Conservation (phyloP, 345 rosid genomes). For the Rhizophora mangle region DNA sequence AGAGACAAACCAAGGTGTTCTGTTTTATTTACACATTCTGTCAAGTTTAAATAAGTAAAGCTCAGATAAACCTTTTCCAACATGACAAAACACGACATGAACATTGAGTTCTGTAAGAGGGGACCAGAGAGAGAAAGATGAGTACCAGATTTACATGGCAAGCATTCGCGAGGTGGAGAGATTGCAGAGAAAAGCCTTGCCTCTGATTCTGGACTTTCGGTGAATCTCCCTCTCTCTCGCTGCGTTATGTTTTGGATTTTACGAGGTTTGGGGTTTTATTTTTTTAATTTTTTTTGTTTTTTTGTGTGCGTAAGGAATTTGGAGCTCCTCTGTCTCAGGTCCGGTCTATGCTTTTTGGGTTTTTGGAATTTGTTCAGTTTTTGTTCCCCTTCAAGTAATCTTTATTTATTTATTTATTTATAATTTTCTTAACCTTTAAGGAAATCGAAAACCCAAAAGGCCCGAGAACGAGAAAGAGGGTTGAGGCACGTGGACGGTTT, state of each 20-base stretch:
- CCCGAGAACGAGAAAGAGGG: constrained; percentile 2
- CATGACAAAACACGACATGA: not conserved
- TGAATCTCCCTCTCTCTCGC: constrained; percentile 15
- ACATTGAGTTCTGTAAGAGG: not conserved
- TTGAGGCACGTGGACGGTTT: constrained; percentile 34
- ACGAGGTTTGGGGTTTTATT: not conserved
- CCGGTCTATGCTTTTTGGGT: not conserved
- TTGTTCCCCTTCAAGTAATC: not conserved
- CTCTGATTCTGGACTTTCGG: constrained; percentile 22
- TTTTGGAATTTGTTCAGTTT: not conserved
- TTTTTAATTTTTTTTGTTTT: not conserved
- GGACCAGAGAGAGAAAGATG: not conserved
- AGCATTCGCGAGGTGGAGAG: not conserved
- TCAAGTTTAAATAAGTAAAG: not conserved
- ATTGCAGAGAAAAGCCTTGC: not conserved
- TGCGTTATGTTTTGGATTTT: not conserved
- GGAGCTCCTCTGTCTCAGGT: too few species aligned
- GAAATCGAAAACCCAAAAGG: not conserved
- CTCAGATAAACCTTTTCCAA: constrained; percentile 7
- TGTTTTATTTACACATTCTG: constrained; percentile 10
- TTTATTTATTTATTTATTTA: not conserved
- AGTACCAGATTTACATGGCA: constrained; percentile 27
- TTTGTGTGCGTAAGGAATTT: too few species aligned
- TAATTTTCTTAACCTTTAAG: constrained; percentile 16
- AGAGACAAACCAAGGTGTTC: constrained; percentile 22